Evolutionary conservation across 805 yeast genomes (phyloP).

Genomic region (Torulaspora delbrueckii): DNA sequence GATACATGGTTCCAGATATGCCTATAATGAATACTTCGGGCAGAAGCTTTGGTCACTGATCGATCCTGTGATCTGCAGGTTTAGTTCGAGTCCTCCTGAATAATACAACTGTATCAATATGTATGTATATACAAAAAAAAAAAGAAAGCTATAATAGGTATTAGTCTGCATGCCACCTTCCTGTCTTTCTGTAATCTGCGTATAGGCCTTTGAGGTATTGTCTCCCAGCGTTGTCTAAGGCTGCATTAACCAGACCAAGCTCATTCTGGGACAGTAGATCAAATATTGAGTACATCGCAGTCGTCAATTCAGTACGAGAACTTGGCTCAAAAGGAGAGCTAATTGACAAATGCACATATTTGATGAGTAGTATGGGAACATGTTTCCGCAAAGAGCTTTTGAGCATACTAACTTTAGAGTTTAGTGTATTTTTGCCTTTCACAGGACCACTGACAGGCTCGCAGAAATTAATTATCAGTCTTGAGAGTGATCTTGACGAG

Average conservation of each 20-base stretch:
- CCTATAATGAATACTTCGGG: conserved; percentile 23
- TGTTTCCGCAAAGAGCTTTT: conserved; percentile 61
- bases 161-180: conserved; percentile 63
- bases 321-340: conserved; percentile 43
- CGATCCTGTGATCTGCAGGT: conserved; percentile 14
- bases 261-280: conserved; percentile 68
- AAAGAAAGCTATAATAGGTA: neutral
- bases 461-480: conserved; percentile 64
- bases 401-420: conserved; percentile 49
- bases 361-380: conserved; percentile 52
- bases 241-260: conserved; percentile 53
- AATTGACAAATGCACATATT: conserved; percentile 54
- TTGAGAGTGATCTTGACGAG: conserved; percentile 47
- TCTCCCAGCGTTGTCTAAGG: conserved; percentile 66
- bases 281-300: conserved; percentile 58
- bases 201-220: conserved; percentile 62
- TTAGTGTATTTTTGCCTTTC: conserved; percentile 39
- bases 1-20: conserved; percentile 27
- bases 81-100: conserved; percentile 7
- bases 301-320: conserved; percentile 46
- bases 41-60: conserved; percentile 24
- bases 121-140: neutral
- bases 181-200: conserved; percentile 66
- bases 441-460: conserved; percentile 48
- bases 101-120: neutral